Base-by-base conservation (phyloP, 108 stramenopile genomes). In the Stephanodiscus minutulus region DNA sequence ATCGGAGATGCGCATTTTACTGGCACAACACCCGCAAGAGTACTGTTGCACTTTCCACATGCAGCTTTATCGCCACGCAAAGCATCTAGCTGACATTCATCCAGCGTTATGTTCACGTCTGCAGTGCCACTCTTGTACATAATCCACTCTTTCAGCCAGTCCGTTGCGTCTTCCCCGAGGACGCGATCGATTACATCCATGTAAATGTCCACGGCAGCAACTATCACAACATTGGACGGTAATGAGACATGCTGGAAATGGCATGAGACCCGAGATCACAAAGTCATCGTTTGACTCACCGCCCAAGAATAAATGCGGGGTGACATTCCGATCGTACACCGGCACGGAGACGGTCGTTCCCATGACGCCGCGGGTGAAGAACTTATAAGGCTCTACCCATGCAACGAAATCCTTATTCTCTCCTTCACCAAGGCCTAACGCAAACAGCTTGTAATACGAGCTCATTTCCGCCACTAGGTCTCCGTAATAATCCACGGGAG, bases 371-470 rank as follows among this genome's bases (percentile, higher is more conserved):
- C 1, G 27, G 27, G 66, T 57, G 53, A 41, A 36, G 61, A 73
- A 86, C 31, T 41, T n/a, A 56, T 88, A 88, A 6, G 85, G 88
- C 18, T 86, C 75, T 10, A 86, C 84, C 88, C 85, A 88, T 21
- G 82, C 71, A 22, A 54, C 44, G 54, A 85, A 86, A 22, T 86
- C 46, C 31, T 55, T 43, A 50, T 86, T 84, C 7, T 17, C 27
- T 0, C 37, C 79, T 20, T 72, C 72, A 5, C 75, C 71, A 15
- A 88, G 79, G 12, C 85, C 88, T 20, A 75, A 54, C 13, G 88
- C 77, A 59, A 85, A 86, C 17, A 84, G 57, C 44, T 73, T 72
- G 66, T 84, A 86, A 68, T 88, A 88, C 21, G 67, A 72, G n/a
- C 64, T 53, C 76, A 88, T 81, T 5, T 74, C 68, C 5, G 61